phyloP scores from a whole-genome alignment of 805 yeast species.

The Komagataella kurtzmanii region DNA sequence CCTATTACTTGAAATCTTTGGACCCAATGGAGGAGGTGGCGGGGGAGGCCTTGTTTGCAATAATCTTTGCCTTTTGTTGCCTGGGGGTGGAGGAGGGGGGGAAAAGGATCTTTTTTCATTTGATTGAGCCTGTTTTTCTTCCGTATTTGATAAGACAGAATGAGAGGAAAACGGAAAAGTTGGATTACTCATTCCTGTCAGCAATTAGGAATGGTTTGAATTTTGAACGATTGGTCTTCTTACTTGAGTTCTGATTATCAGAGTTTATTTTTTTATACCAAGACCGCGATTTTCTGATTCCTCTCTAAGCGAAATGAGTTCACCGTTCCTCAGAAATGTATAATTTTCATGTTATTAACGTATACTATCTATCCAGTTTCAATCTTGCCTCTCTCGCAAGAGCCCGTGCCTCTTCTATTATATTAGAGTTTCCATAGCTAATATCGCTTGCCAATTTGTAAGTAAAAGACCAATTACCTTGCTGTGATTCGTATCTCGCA shows the following conservation, averaged over 20 bases:
- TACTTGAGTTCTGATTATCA: not conserved
- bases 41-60: constrained; percentile 17
- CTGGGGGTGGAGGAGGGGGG: constrained; percentile 15
- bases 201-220: not conserved
- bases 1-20: not conserved
- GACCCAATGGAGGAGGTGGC: constrained; percentile 18
- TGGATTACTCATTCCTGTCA: not conserved
- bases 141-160: not conserved
- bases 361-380: not conserved
- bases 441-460: constrained; percentile 61
- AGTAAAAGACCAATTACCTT: constrained; percentile 51
- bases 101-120: constrained; percentile 2
- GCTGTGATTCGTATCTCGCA: constrained; percentile 50
- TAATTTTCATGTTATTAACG: not conserved
- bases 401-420: constrained; percentile 78
- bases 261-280: too few species aligned
- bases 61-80: constrained; percentile 15
- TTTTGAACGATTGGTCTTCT: not conserved
- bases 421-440: constrained; percentile 64
- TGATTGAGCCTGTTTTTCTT: not conserved
- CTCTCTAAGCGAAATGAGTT: not conserved
- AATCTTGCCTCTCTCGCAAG: constrained; percentile 67
- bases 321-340: too few species aligned
- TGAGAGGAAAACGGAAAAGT: not conserved
- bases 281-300: not conserved